Percentiles rank a stretch among this genome's conserved stretches.
Conservation (phyloP, 805 yeast species). For the Wickerhamiella spandovensis region DNA sequence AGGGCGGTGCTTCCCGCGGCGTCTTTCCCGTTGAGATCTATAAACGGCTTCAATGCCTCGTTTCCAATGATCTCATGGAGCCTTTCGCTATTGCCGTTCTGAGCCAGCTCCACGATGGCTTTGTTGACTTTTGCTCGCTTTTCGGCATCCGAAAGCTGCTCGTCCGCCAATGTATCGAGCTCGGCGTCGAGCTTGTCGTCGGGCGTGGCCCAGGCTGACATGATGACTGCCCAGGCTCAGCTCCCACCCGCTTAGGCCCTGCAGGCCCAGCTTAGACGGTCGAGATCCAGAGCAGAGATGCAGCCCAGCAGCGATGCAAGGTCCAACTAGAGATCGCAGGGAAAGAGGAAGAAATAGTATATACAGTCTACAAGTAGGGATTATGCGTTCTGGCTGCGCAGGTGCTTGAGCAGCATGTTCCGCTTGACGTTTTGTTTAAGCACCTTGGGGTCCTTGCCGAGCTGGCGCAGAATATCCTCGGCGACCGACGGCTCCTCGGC, state of each 20-base stretch:
- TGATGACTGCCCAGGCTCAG: slow-evolving; percentile 1
- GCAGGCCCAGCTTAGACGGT: not conserved
- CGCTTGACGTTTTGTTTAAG: slow-evolving; percentile 45
- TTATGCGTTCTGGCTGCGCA: slow-evolving; percentile 3
- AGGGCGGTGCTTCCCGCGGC: slow-evolving; percentile 29
- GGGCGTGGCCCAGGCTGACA: slow-evolving; percentile 13
- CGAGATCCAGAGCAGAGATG: not conserved
- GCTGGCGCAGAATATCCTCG: slow-evolving; percentile 24
- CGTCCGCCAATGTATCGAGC: slow-evolving; percentile 16
- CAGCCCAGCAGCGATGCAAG: too few species aligned
- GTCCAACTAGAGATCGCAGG: too few species aligned
- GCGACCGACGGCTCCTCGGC: slow-evolving; percentile 26
- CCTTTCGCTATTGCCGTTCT: slow-evolving; percentile 24
- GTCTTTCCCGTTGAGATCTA: slow-evolving; percentile 25
- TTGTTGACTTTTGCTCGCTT: slow-evolving; percentile 19
- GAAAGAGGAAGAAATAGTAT: not conserved
- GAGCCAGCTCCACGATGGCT: slow-evolving; percentile 23
- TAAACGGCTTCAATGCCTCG: slow-evolving; percentile 11
- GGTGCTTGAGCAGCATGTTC: slow-evolving; percentile 56
- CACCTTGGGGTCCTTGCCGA: slow-evolving; percentile 29
- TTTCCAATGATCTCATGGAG: slow-evolving; percentile 22
- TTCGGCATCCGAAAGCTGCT: slow-evolving; percentile 10
- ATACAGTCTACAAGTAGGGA: not conserved
- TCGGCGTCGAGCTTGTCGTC: slow-evolving; percentile 10
- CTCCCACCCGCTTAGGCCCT: not conserved